Conservation (phyloP, 2,329 filamentous ascomycete genomes). For the Niveomyces coronatus region DNA sequence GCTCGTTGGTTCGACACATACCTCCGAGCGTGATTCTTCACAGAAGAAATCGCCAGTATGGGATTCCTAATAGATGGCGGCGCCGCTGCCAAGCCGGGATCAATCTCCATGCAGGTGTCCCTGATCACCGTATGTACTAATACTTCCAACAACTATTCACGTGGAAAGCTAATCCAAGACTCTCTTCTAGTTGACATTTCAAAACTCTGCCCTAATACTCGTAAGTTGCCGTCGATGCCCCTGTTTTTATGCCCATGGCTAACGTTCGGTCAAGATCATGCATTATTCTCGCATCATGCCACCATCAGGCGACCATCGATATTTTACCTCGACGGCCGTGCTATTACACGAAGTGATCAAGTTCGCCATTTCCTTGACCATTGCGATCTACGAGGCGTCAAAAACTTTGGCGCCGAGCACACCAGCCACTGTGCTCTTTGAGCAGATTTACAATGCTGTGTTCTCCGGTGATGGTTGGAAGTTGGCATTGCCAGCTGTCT, state of each 20-base stretch:
- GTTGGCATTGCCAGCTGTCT: constrained; percentile 72
- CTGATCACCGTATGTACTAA: constrained; percentile 13
- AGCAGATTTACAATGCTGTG: constrained; percentile 67
- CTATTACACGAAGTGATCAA: constrained; percentile 91
- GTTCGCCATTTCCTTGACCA: constrained; percentile 72
- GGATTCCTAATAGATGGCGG: constrained; percentile 1
- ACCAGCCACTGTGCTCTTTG: constrained; percentile 69
- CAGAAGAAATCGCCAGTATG: neutral
- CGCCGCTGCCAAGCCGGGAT: constrained; percentile 6
- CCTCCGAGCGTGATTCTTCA: too few species aligned
- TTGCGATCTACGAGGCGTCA: constrained; percentile 82
- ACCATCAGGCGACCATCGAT: constrained; percentile 70
- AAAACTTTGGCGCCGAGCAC: constrained; percentile 66
- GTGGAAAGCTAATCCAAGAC: constrained; percentile 2
- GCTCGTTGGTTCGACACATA: neutral
- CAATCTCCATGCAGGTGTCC: constrained; percentile 11
- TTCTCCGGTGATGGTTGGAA: constrained; percentile 94
- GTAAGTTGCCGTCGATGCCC: constrained; percentile 27
- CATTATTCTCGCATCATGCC: constrained; percentile 95
- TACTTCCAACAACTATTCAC: neutral
- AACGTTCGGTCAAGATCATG: constrained; percentile 52
- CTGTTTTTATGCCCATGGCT: constrained; percentile 3
- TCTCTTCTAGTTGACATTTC: constrained; percentile 51
- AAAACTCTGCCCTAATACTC: constrained; percentile 66
- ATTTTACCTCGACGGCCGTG: constrained; percentile 88